Evolutionary conservation across 2,329 filamentous ascomycete genomes (phyloP).

Genomic region (Sclerotiophoma versabilis): DNA sequence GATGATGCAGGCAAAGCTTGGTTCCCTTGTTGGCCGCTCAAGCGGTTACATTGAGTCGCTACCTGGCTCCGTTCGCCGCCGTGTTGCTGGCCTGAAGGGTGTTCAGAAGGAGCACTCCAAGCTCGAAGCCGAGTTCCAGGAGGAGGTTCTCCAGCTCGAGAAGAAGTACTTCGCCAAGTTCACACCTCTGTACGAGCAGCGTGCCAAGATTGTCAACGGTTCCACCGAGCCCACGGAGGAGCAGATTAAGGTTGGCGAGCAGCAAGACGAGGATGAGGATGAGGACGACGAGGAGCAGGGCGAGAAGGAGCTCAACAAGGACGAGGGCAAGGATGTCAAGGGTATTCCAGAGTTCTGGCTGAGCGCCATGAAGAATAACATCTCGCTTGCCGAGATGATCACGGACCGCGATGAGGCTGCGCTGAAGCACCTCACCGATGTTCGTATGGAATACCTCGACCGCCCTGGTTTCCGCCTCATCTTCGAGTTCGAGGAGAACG

Average conservation of each 20-base stretch:
- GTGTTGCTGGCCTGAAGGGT: slow-evolving; percentile 93
- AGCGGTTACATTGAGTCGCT: slow-evolving; percentile 98
- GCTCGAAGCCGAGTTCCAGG: slow-evolving; percentile 97
- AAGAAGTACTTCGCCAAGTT: slow-evolving; percentile 99
- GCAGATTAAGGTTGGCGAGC: slow-evolving; percentile 86
- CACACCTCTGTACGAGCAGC: slow-evolving; percentile 95
- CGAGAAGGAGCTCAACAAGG: slow-evolving; percentile 65
- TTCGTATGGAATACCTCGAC: slow-evolving; percentile 99
- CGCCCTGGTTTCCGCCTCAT: slow-evolving; percentile 97
- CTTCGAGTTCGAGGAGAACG: slow-evolving; percentile 95
- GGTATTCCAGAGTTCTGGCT: slow-evolving; percentile 99
- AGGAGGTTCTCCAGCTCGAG: slow-evolving; percentile 96
- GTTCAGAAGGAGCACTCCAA: slow-evolving; percentile 99
- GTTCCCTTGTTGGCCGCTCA: slow-evolving; percentile 89
- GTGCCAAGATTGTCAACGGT: slow-evolving; percentile 91
- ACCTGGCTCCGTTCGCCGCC: slow-evolving; percentile 84
- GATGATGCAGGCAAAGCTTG: slow-evolving; percentile 97
- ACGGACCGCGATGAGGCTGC: slow-evolving; percentile 96
- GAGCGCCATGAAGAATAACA: slow-evolving; percentile 99
- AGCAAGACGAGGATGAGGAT: slow-evolving; percentile 74
- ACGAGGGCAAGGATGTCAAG: slow-evolving; percentile 63
- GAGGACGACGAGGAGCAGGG: slow-evolving; percentile 61
- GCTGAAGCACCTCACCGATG: slow-evolving; percentile 86
- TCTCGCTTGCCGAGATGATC: slow-evolving; percentile 97
- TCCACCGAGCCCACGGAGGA: slow-evolving; percentile 82